phyloP scores from a whole-genome alignment of 257 asterid species.

The Solanum bulbocastanum region DNA sequence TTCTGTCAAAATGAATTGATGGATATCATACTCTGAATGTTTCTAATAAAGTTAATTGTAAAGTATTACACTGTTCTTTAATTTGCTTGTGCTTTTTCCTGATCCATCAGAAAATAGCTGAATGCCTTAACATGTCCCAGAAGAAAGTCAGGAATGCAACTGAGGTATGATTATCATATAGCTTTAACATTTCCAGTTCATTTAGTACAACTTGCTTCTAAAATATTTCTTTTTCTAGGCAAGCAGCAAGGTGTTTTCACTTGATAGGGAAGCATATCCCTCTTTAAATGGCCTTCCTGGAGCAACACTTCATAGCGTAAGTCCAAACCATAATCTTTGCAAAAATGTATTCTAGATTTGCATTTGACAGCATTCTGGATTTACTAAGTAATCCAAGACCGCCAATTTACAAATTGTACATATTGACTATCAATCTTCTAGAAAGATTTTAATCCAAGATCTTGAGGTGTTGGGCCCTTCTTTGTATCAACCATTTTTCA shows the following conservation, averaged over 20 bases:
- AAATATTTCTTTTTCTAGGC: constrained; percentile 45
- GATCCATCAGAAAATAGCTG: constrained; percentile 68
- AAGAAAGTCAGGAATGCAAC: constrained; percentile 93
- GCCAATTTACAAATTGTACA: background rate
- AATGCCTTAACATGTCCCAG: constrained; percentile 72
- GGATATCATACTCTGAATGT: background rate
- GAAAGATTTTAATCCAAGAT: background rate
- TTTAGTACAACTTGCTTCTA: background rate
- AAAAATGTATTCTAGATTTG: background rate
- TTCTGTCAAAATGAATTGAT: background rate
- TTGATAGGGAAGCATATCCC: constrained; percentile 89
- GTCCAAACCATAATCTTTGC: constrained; percentile 9
- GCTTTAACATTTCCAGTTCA: background rate
- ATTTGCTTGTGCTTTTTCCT: background rate
- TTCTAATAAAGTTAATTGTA: background rate
- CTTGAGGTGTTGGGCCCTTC: background rate
- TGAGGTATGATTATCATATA: constrained; percentile 45
- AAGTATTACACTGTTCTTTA: background rate
- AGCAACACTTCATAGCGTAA: constrained; percentile 77
- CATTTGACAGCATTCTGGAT: background rate
- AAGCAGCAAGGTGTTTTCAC: constrained; percentile 73
- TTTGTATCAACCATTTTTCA: background rate
- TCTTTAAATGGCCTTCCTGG: constrained; percentile 85
- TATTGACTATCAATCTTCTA: background rate
- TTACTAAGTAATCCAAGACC: background rate